Evolutionary conservation across 2,329 filamentous ascomycete species (phyloP), one percentile per base, ranked within the genome.

Genomic region (Sporothrix brunneoviolacea): DNA sequence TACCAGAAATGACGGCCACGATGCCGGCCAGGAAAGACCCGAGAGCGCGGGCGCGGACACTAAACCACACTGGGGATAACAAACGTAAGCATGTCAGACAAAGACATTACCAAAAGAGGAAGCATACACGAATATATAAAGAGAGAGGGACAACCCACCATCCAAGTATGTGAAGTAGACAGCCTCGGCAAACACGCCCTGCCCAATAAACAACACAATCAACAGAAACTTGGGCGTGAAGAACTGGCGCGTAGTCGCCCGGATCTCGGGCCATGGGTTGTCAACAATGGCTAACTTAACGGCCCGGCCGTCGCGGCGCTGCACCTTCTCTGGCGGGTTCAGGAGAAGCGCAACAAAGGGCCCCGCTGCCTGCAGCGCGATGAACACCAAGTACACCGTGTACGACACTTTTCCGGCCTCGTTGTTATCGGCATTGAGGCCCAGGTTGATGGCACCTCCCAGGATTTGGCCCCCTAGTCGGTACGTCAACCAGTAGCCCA

Each of bases 11-110:
- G 1, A 88, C 73, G 1, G 84, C 83, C 7, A 84, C 72, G 10
- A 88, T 75, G 2, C 83, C 84, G 0, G 81, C 83, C 3, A 89
- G 60, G 58, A 90, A 86, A 0, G 84, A 88, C 0, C 82, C 85
- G 1, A 89, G 68, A 0, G 86, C 83, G 40, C 86, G 72, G 2
- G 83, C 72, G 2, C 85, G 76, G 2, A 89, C 86, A 2, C 74
- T 76, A 59, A 89, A 87, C 82, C 82, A 90, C 13, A 84, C 68
- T 64, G 55, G 28, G 16, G 18, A 50, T 0, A 10, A 4, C n/a
- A n/a, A n/a, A n/a, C n/a, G n/a, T n/a, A n/a, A n/a, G n/a, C n/a
- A n/a, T n/a, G n/a, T n/a, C n/a, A n/a, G n/a, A n/a, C n/a, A n/a
- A n/a, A n/a, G n/a, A n/a, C n/a, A n/a, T n/a, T n/a, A n/a, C n/a